A percentile compares a stretch with the other conserved stretches of the same genome.
These are phyloP conservation scores for Piloderma croceum DNA, from an alignment of 768 basidiomycete species.

Conservation along the genomic window DNA sequence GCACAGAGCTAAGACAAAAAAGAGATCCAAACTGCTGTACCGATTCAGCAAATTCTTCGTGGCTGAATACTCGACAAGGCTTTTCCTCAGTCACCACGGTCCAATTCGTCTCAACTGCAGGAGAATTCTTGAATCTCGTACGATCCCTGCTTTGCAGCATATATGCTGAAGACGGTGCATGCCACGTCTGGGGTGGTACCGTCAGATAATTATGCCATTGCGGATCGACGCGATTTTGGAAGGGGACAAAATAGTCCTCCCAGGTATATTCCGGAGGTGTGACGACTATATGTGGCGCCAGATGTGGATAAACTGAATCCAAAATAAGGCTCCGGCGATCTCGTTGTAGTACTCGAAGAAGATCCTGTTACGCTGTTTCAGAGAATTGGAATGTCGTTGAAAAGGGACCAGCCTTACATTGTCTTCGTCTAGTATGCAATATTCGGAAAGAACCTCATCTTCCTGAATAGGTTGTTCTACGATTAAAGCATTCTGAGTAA, in stretches of 20 bases:
- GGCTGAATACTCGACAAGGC: slow-evolving; percentile 25
- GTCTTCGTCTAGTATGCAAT: too few relatives aligned
- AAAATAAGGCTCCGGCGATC: slow-evolving; percentile 34
- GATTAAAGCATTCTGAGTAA: too few relatives aligned
- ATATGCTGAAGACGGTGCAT: too few relatives aligned
- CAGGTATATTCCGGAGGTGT: slow-evolving; percentile 38
- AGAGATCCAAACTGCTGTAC: slow-evolving; percentile 16
- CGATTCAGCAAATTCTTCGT: slow-evolving; percentile 24
- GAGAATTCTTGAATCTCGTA: slow-evolving; percentile 1
- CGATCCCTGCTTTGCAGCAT: slow-evolving; percentile 2
- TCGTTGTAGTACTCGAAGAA: slow-evolving; percentile 10
- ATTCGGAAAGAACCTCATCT: too few relatives aligned
- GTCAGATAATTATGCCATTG: slow-evolving; percentile 32
- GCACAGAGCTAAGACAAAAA: background rate
- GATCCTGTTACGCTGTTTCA: too few relatives aligned
- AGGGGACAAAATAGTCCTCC: slow-evolving; percentile 30
- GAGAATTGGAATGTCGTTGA: too few relatives aligned
- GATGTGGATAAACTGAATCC: slow-evolving; percentile 35
- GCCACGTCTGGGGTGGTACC: slow-evolving; percentile 31
- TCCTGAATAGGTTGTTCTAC: too few relatives aligned
- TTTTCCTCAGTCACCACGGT: slow-evolving; percentile 1
- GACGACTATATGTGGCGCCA: slow-evolving; percentile 48
- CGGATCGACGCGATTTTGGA: slow-evolving; percentile 31
- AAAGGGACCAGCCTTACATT: too few relatives aligned
- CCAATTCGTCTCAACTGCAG: background rate